phyloP scores from a whole-genome alignment of 306 rosid genomes.

The Abrus pulchellus region DNA sequence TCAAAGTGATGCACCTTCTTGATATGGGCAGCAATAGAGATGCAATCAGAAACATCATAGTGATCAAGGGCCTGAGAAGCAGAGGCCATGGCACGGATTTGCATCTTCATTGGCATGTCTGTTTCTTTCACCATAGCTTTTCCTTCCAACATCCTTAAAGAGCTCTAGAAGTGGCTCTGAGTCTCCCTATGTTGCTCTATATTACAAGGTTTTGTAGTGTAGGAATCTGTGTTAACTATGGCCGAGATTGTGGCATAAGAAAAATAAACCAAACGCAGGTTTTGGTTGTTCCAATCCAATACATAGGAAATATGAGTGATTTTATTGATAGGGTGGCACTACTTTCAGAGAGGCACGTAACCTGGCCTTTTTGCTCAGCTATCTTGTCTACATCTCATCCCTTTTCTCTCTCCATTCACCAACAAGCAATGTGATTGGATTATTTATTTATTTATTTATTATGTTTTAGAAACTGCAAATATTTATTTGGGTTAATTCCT shows the following conservation, averaged over 20 bases:
- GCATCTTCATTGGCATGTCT: constrained; percentile 83
- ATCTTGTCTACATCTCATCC: constrained; percentile 33
- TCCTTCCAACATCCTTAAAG: constrained; percentile 82
- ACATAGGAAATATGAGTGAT: neutral
- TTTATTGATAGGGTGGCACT: constrained; percentile 30
- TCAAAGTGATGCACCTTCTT: constrained; percentile 63
- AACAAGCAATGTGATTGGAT: neutral
- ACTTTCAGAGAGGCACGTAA: constrained; percentile 52
- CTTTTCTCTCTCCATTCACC: neutral
- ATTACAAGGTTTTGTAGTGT: neutral
- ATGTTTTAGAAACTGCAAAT: neutral
- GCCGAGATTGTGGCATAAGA: constrained; percentile 38
- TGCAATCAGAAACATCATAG: constrained; percentile 73
- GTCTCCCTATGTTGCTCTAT: neutral
- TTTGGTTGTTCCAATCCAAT: neutral
- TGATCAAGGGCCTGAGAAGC: constrained; percentile 92
- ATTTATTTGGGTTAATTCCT: neutral
- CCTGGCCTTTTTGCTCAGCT: neutral
- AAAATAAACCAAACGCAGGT: neutral
- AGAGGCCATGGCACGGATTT: constrained; percentile 83
- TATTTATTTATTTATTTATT: neutral
- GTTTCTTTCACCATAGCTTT: constrained; percentile 73
- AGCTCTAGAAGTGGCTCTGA: neutral
- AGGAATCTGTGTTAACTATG: constrained; percentile 44
- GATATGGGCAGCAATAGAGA: constrained; percentile 72